These are phyloP conservation scores for Neolentinus lepideus DNA, from an alignment of 1,284 basidiomycete genomes.

Conservation along the genomic window DNA sequence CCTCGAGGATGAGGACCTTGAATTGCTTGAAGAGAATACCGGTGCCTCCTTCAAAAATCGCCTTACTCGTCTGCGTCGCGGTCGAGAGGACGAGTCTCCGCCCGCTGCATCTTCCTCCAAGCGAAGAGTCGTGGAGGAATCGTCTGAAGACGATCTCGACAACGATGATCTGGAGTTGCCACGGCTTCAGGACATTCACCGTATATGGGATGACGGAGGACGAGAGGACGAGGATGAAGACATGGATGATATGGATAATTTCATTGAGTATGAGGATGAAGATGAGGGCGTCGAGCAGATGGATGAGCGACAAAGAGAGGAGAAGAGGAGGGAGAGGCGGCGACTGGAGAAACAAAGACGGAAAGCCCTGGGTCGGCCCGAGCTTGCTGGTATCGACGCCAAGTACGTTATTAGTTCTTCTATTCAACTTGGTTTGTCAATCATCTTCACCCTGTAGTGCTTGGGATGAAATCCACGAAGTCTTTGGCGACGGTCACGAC, in stretches of 20 bases:
- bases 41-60: constrained; percentile 64
- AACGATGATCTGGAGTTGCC: constrained; percentile 45
- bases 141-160: constrained; percentile 68
- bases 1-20: constrained; percentile 95
- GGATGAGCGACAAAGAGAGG: constrained; percentile 70
- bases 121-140: constrained; percentile 50
- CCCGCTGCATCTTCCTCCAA: constrained; percentile 53
- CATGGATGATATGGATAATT: constrained; percentile 78
- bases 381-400: constrained; percentile 82
- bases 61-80: constrained; percentile 69
- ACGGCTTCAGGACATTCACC: constrained; percentile 63
- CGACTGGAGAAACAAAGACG: constrained; percentile 59
- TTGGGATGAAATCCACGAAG: constrained; percentile 95
- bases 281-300: constrained; percentile 63
- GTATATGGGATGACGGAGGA: constrained; percentile 79
- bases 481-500: constrained; percentile 96
- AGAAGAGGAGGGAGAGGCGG: constrained; percentile 60
- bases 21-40: constrained; percentile 92
- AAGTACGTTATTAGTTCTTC: constrained; percentile 43
- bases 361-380: constrained; percentile 55
- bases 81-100: constrained; percentile 62
- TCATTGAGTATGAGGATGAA: constrained; percentile 89
- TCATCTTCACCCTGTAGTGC: constrained; percentile 47
- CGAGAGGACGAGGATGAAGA: constrained; percentile 65
- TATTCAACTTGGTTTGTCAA: constrained; percentile 13